These are phyloP conservation scores for Ceratocystis cubensis DNA, from an alignment of 2,329 filamentous ascomycete genomes.

Conservation along the genomic window DNA sequence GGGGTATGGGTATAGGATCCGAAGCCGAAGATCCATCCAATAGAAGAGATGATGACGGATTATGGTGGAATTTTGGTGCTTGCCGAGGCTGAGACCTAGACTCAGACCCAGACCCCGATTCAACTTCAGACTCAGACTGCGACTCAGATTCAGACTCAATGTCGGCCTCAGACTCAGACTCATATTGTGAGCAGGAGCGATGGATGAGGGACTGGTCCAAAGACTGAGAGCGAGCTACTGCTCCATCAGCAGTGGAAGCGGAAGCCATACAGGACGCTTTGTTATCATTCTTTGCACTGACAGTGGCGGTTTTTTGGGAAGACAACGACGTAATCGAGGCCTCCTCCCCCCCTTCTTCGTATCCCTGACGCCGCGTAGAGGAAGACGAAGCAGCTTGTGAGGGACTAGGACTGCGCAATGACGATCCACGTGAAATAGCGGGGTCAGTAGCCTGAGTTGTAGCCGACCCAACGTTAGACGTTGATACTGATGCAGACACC, in stretches of 20 bases:
- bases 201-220: background rate
- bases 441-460: conserved; percentile 16
- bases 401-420: conserved; percentile 10
- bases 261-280: conserved; percentile 12
- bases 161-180: background rate
- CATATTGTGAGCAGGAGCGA: background rate
- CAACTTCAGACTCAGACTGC: background rate
- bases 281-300: background rate
- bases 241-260: conserved; percentile 1
- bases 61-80: background rate
- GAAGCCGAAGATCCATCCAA: background rate
- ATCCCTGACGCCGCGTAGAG: background rate
- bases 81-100: background rate
- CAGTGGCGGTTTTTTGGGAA: background rate
- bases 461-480: conserved; percentile 14
- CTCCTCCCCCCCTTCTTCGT: background rate
- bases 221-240: background rate
- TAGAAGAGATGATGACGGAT: background rate
- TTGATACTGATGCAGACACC: background rate
- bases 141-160: background rate
- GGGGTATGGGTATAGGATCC: background rate
- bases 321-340: background rate
- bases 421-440: conserved; percentile 1
- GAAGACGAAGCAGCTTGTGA: background rate
- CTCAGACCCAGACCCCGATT: background rate